Evolutionary conservation across 495 filamentous ascomycete species (phyloP).

Genomic region (Neurospora africana): DNA sequence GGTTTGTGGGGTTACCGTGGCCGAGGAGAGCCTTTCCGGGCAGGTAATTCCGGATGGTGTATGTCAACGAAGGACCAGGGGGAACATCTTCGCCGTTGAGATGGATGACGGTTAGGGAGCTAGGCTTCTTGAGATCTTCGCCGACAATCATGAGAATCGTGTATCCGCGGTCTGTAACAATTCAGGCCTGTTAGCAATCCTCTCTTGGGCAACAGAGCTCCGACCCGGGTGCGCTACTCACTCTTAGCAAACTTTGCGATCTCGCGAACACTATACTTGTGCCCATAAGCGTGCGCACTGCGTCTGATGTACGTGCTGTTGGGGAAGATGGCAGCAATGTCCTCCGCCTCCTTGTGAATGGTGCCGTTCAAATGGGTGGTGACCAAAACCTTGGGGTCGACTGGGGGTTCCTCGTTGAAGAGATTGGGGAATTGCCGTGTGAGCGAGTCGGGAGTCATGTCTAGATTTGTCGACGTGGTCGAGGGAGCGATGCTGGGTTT

Average conservation of each 20-base stretch:
- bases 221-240: slow-evolving; percentile 1
- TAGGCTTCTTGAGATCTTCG: slow-evolving; percentile 73
- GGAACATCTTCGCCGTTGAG: slow-evolving; percentile 44
- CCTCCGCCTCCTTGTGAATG: slow-evolving; percentile 68
- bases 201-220: background rate
- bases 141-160: slow-evolving; percentile 71
- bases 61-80: slow-evolving; percentile 66
- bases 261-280: slow-evolving; percentile 84
- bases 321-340: slow-evolving; percentile 72
- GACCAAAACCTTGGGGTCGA: slow-evolving; percentile 69
- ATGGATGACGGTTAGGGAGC: slow-evolving; percentile 69
- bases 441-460: slow-evolving; percentile 58
- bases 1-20: slow-evolving; percentile 79
- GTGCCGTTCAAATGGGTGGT: slow-evolving; percentile 81
- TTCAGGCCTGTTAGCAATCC: slow-evolving; percentile 3
- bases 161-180: slow-evolving; percentile 50
- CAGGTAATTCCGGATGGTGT: slow-evolving; percentile 68
- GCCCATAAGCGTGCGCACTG: slow-evolving; percentile 62
- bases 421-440: slow-evolving; percentile 71
- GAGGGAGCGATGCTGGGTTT: slow-evolving; percentile 44
- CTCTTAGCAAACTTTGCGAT: slow-evolving; percentile 74
- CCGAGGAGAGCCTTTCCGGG: slow-evolving; percentile 75
- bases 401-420: slow-evolving; percentile 52
- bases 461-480: slow-evolving; percentile 59
- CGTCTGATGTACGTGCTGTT: slow-evolving; percentile 77